A percentile compares a stretch with the other conserved stretches of the same genome.
Conservation (phyloP, 768 basidiomycete genomes). For the Rhodotorula kratochvilovae region DNA sequence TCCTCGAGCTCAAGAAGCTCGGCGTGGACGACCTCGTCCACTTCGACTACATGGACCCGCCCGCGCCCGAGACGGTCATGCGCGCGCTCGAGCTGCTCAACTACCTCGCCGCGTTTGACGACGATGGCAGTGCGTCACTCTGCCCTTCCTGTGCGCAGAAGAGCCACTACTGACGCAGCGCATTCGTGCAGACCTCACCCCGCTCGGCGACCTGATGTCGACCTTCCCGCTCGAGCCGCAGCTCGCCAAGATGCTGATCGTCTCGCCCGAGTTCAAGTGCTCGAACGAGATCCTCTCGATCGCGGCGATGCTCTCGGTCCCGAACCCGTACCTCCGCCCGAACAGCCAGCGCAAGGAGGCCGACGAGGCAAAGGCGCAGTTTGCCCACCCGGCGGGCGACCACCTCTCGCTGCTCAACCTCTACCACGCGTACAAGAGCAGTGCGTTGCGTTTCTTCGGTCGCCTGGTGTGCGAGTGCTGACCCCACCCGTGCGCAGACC, state of each 20-base stretch:
- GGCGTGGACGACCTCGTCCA: constrained; percentile 81
- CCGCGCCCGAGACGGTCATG: constrained; percentile 95
- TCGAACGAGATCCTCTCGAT: constrained; percentile 93
- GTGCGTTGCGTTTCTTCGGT: neutral
- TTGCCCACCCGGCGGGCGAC: constrained; percentile 92
- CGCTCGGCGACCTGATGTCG: constrained; percentile 85
- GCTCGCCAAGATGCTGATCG: constrained; percentile 89
- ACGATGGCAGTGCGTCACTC: constrained; percentile 62
- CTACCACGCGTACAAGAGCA: constrained; percentile 78
- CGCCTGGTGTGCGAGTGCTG: neutral
- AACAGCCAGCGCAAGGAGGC: constrained; percentile 82
- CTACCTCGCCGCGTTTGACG: constrained; percentile 84
- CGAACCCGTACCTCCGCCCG: constrained; percentile 91
- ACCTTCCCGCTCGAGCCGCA: constrained; percentile 99
- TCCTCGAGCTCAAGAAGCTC: constrained; percentile 87
- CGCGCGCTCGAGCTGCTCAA: constrained; percentile 90
- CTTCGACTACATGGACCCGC: constrained; percentile 61
- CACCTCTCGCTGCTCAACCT: constrained; percentile 92
- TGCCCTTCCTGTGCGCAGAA: neutral
- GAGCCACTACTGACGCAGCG: neutral
- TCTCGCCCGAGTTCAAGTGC: constrained; percentile 90
- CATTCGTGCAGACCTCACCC: constrained; percentile 57
- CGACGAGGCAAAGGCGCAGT: constrained; percentile 79
- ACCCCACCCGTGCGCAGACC: constrained; percentile 12
- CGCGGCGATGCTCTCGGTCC: constrained; percentile 96